phyloP scores from a whole-genome alignment of 768 basidiomycete species.

The Cyclocybe cylindracea region DNA sequence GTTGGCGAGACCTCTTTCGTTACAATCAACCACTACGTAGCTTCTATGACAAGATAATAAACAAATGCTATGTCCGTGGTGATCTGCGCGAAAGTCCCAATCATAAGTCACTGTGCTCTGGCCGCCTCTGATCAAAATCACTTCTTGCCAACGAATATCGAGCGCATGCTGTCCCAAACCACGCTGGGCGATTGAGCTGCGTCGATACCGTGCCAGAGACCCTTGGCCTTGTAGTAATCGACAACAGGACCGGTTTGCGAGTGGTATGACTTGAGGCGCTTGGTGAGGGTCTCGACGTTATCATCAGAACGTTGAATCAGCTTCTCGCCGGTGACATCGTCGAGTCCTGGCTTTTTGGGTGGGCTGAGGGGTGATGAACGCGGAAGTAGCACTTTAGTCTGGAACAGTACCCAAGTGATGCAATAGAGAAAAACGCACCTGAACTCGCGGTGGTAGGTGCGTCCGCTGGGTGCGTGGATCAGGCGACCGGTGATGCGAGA shows the following conservation, averaged over 20 bases:
- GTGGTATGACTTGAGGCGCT: slow-evolving; percentile 89
- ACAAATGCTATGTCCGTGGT: too few species aligned
- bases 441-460: slow-evolving; percentile 96
- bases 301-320: slow-evolving; percentile 97
- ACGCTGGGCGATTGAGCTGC: slow-evolving; percentile 91
- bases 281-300: slow-evolving; percentile 92
- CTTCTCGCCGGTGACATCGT: slow-evolving; percentile 95
- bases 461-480: slow-evolving; percentile 85
- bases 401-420: slow-evolving; percentile 8
- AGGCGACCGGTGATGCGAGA: slow-evolving; percentile 97
- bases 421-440: slow-evolving; percentile 51
- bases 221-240: slow-evolving; percentile 92
- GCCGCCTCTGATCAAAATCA: slow-evolving; percentile 25
- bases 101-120: too few species aligned
- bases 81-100: too few species aligned
- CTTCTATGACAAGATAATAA: too few species aligned
- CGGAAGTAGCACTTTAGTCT: not conserved
- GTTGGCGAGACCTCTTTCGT: too few species aligned
- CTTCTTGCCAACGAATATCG: slow-evolving; percentile 59
- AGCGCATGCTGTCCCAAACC: slow-evolving; percentile 84
- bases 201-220: slow-evolving; percentile 89
- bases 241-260: slow-evolving; percentile 93
- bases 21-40: too few species aligned
- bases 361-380: slow-evolving; percentile 56
- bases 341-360: slow-evolving; percentile 92